These are phyloP conservation scores for Crotalaria pallida DNA, from an alignment of 306 rosid species.

Conservation along the genomic window DNA sequence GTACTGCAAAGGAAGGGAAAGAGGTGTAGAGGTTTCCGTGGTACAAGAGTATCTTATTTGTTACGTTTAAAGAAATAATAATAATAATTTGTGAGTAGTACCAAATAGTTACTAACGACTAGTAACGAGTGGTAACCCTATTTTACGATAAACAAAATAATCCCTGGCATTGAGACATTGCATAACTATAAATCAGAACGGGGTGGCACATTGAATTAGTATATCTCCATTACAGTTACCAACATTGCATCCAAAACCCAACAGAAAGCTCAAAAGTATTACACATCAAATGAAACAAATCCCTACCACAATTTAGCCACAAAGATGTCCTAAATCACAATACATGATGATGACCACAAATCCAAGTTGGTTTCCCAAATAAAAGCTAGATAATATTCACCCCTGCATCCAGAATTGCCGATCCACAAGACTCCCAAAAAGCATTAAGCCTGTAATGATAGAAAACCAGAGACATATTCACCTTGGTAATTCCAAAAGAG, in stretches of 20 bases:
- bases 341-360: conserved; percentile 42
- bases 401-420: conserved; percentile 91
- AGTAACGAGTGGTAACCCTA: too few species aligned
- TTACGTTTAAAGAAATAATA: too few species aligned
- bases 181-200: conserved; percentile 24
- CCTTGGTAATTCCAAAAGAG: neutral
- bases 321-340: conserved; percentile 42
- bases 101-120: too few species aligned
- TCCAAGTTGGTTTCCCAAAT: conserved; percentile 36
- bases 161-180: neutral
- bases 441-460: conserved; percentile 55
- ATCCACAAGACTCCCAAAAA: conserved; percentile 38
- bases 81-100: too few species aligned
- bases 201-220: conserved; percentile 32
- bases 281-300: conserved; percentile 43
- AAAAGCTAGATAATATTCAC: conserved; percentile 79
- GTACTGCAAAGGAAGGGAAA: too few species aligned
- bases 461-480: neutral
- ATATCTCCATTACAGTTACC: conserved; percentile 42
- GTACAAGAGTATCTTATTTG: too few species aligned
- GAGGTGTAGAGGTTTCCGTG: too few species aligned
- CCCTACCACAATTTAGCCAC: conserved; percentile 53
- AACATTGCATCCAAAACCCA: conserved; percentile 44
- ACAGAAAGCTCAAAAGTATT: conserved; percentile 44
- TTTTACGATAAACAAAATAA: conserved; percentile 11